Evolutionary conservation across 2,329 filamentous ascomycete genomes (phyloP), one percentile per base, ranked within the genome.

Genomic region (Lojkania enalia): DNA sequence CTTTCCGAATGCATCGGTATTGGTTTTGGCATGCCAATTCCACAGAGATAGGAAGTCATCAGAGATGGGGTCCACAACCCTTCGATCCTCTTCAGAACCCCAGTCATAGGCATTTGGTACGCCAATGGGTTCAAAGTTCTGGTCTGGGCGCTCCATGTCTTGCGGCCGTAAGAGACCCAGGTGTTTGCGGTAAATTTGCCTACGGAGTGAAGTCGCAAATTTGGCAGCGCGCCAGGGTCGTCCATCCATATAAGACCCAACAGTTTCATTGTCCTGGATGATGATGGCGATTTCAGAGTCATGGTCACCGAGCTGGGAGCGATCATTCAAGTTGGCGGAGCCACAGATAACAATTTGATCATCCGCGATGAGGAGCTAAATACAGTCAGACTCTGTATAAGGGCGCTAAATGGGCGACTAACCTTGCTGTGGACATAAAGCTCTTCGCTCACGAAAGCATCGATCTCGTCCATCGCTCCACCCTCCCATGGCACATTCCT

Each of bases 281-380:
- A 95, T 79, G 52, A 95, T 87, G n/a, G 90, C 89, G 43, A 96
- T 89, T 66, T 96, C 90, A 1, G 85, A 89, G 71, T 95, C 90
- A 70, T 94, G 90, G 46, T 82, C 79, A 25, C 89, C 90, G 3
- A 95, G 80, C 72, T 96, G 88, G 2, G 86, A 91, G 43, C 82
- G 76, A 57, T 85, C 84, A 57, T 87, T 86, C 58, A 87, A 74
- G 57, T 87, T 86, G 18, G 83, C 82, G 42, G 80, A 89, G 51
- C 90, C 90, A 65, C 87, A 91, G 54, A 95, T 91, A 45, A 90
- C 87, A 38, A 87, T 78, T 5, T 82, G 79, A 66, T 95, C 90
- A 62, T 95, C 90, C 33, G 86, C 88, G 48, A 95, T 94, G 46
- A 89, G 77, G 15, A 88, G 72, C 74, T 78, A 44, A 27, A 35